Evolutionary conservation across 2,329 filamentous ascomycete species (phyloP), one percentile per base, ranked within the genome.

Genomic region (Talaromyces piceae): DNA sequence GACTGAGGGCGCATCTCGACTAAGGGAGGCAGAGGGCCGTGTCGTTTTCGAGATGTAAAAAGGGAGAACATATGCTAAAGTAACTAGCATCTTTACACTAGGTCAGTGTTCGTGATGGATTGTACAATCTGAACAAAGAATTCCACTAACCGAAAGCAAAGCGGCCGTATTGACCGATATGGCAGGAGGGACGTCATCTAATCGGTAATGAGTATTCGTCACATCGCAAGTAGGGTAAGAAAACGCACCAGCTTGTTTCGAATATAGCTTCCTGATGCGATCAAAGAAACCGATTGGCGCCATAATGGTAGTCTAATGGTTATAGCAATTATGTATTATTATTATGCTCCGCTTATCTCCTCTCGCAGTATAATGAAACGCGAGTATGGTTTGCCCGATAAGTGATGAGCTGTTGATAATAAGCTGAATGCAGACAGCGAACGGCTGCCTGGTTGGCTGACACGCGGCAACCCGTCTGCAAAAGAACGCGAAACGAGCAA

Each of bases 31-130:
- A 6, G 88, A 93, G 5, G 91, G 90, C 48, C 91, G 82, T 4
- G 91, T 94, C 18, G 82, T 78, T 3, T 82, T 70, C 18, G 86
- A 93, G 56, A 91, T 76, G 74, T 98, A 96, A 70, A 97, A 89
- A 22, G 93, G 91, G 3, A 87, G 74, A 61, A 98, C 88, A 72
- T 97, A 98, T 73, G 89, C 72, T 59, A 90, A 68, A n/a, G 89
- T 95, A 71, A 94, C 95, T 55, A 84, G 69, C 56, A 91, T 72
- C 88, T 87, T 50, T 45, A 16, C 9, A 23, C 3, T 18, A 6
- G 43, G 47, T 55, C 31, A 55, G 53, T n/a, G n/a, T 27, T 16
- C 18, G 37, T 26, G 5, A 3, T n/a, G 5, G 7, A 43, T 8
- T 8, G 12, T 13, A 41, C 5, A 41, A 43, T 23, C 13, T 8